Evolutionary conservation across 106 monocot species (phyloP).

Genomic region (Alisma plantagoaquatica): DNA sequence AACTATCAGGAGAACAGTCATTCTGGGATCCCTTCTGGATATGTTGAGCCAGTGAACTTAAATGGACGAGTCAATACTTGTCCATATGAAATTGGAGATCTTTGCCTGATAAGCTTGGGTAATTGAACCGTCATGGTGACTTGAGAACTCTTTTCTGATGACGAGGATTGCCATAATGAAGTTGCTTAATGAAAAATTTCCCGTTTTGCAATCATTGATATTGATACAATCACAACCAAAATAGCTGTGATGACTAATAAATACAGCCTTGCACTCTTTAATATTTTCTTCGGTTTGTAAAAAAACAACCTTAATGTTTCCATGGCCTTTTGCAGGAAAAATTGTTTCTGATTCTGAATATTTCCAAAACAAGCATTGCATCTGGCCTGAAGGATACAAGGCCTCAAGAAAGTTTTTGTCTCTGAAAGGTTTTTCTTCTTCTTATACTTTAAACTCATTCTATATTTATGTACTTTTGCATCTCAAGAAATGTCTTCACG

Average conservation of each 20-base stretch:
- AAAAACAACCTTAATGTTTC: no score
- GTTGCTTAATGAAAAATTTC: constrained; percentile 1
- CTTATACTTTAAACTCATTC: no score
- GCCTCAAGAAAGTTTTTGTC: constrained; percentile 79
- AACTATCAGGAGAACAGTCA: no score
- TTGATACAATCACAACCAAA: background rate
- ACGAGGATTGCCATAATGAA: no score
- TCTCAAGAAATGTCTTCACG: no score
- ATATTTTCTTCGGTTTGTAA: no score
- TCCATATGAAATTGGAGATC: constrained; percentile 69
- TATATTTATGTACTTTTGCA: no score
- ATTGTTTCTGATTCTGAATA: constrained; percentile 67
- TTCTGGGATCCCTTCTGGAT: constrained; percentile 25
- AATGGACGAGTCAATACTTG: constrained; percentile 11
- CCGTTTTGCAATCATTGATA: background rate
- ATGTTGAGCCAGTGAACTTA: constrained; percentile 20
- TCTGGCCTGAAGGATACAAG: constrained; percentile 96
- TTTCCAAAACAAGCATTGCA: constrained; percentile 70
- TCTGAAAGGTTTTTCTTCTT: constrained; percentile 74
- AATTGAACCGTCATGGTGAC: no score
- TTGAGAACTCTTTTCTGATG: no score
- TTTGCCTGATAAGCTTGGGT: constrained; percentile 75
- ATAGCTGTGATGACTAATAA: background rate
- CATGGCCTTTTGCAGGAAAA: constrained; percentile 51
- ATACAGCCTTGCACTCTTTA: background rate